Evolutionary conservation across 495 filamentous ascomycete genomes (phyloP), one percentile per base, ranked within the genome.

Genomic region (Trichodelitschia bisporula): DNA sequence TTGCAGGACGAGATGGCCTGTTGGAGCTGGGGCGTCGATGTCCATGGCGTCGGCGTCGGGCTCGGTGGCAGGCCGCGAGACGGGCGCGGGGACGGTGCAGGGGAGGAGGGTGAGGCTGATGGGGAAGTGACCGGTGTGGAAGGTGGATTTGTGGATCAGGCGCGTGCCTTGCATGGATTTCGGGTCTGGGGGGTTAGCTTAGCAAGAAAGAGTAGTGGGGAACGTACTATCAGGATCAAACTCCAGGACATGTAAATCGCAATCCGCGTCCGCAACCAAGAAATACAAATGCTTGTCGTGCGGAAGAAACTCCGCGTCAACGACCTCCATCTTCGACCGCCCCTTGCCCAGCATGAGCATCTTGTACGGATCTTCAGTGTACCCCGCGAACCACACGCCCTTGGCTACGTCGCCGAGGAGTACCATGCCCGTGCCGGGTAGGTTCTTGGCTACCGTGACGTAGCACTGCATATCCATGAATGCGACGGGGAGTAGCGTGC

Each of bases 391-490:
- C 82, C 83, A 92, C 8, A 92, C 56, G 0, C 84, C 84, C 49
- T 91, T 92, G 40, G 83, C 61, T 3, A 76, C 83, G 54, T 99
- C 86, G 0, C 72, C 75, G 46, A 92, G 59, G 3, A 90, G 50
- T 39, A 69, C 77, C 44, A 95, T 58, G 3, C 84, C 83, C 0
- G 80, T 89, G 1, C 73, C 69, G 15, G 63, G 63, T 21, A 95
- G 58, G 38, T 77, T 76, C 45, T 82, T 89, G 28, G 73, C 68
- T 3, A 72, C 62, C 2, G 65, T 77, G 18, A 90, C 75, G 48
- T 84, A 83, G 51, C 76, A 80, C 55, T 77, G 83, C 71, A 91
- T 82, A 42, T 99, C 86, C 68, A 99, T 77, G 42, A 99, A 99
- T 1, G 86, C 86, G 15, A 95, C 84, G 0, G 86, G 86, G 1